Conservation (phyloP, 192 early-diverging fungal genomes). For the Blastocladiella britannica region DNA sequence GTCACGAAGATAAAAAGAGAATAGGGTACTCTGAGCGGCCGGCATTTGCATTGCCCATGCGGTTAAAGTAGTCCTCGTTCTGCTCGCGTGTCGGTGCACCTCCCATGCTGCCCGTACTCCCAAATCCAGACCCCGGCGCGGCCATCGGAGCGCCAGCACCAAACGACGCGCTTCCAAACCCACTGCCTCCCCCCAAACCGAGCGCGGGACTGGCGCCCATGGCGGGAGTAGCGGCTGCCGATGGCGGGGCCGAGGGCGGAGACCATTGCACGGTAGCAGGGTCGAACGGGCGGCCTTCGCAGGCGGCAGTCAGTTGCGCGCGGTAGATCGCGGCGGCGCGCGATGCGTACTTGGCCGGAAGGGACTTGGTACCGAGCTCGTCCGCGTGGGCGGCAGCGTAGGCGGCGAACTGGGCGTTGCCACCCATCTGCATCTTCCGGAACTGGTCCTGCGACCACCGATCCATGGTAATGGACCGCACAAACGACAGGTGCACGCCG, state of each 20-base stretch:
- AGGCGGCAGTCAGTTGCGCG: conserved; percentile 62
- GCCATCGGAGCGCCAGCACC: no score
- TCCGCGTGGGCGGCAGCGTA: no score
- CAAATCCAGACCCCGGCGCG: no score
- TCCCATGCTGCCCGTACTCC: conserved; percentile 8
- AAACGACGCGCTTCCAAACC: no score
- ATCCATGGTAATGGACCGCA: conserved; percentile 97
- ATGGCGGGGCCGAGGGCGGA: no score
- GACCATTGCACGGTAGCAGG: not conserved
- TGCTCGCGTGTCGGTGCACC: conserved; percentile 18
- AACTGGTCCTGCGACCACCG: conserved; percentile 88
- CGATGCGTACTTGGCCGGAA: conserved; percentile 72
- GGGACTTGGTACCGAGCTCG: conserved; percentile 50
- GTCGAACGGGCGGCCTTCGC: conserved; percentile 29
- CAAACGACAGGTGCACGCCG: conserved; percentile 44
- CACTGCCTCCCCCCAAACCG: no score
- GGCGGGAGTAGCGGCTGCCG: not conserved
- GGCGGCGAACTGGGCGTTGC: no score
- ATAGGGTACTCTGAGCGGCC: conserved; percentile 17
- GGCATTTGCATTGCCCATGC: conserved; percentile 35
- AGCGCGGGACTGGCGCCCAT: not conserved
- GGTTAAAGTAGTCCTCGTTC: conserved; percentile 63
- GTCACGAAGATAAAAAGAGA: not conserved
- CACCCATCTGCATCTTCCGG: conserved; percentile 75
- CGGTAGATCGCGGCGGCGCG: conserved; percentile 68